phyloP scores from a whole-genome alignment of 164 flowering plant genomes.

The Stephania cephalantha region DNA sequence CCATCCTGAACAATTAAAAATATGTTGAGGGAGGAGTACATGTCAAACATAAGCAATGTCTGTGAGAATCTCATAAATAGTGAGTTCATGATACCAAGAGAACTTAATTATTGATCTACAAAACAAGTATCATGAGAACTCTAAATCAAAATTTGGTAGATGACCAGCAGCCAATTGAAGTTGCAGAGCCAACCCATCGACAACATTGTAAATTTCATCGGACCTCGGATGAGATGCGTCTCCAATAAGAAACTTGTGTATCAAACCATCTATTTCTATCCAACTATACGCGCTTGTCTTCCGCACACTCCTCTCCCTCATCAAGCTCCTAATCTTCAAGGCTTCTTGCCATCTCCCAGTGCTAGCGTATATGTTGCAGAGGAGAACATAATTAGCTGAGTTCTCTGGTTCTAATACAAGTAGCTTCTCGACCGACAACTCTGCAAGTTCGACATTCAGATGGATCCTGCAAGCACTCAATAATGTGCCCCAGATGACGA shows the following conservation, averaged over 20 bases:
- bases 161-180: slow-evolving; percentile 11
- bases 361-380: slow-evolving; percentile 34
- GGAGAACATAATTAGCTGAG: slow-evolving; percentile 44
- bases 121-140: slow-evolving; percentile 6
- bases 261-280: slow-evolving; percentile 34
- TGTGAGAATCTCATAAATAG: neutral
- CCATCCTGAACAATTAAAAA: neutral
- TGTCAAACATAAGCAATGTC: neutral
- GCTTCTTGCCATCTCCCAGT: slow-evolving; percentile 46
- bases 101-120: neutral
- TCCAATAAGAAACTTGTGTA: slow-evolving; percentile 37
- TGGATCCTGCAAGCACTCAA: slow-evolving; percentile 38
- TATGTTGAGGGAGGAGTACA: neutral
- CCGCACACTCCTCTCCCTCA: slow-evolving; percentile 33
- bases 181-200: slow-evolving; percentile 31
- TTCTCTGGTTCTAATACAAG: slow-evolving; percentile 41
- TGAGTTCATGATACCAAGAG: neutral
- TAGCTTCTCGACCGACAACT: slow-evolving; percentile 26
- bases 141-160: slow-evolving; percentile 12
- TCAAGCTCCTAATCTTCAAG: slow-evolving; percentile 23
- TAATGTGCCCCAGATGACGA: slow-evolving; percentile 44
- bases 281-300: slow-evolving; percentile 47
- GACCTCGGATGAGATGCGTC: slow-evolving; percentile 34
- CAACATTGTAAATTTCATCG: slow-evolving; percentile 23
- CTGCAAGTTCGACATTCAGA: slow-evolving; percentile 35